phyloP scores from a whole-genome alignment of 2,329 filamentous ascomycete genomes.

The Colletotrichum sp. region DNA sequence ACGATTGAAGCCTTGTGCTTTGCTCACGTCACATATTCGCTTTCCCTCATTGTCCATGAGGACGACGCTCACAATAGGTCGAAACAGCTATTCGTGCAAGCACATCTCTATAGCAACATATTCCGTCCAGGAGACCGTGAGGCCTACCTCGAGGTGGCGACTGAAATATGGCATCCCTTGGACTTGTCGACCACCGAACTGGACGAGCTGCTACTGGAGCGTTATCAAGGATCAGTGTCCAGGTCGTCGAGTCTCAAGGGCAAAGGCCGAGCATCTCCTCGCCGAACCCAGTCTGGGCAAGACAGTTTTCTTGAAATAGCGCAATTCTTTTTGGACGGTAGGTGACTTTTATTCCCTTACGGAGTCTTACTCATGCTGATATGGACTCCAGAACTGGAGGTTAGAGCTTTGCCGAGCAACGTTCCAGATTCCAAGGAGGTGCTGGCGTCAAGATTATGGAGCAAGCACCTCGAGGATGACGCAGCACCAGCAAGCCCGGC shows the following conservation, averaged over 20 bases:
- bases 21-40: constrained; percentile 55
- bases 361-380: not conserved
- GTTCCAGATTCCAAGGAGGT: constrained; percentile 33
- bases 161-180: constrained; percentile 53
- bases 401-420: constrained; percentile 38
- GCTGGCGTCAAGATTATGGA: constrained; percentile 44
- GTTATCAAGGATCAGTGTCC: constrained; percentile 18
- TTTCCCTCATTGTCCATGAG: constrained; percentile 51
- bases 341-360: constrained; percentile 20
- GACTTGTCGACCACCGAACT: constrained; percentile 33
- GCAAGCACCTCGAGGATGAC: constrained; percentile 40
- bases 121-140: constrained; percentile 40
- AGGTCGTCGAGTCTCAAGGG: constrained; percentile 41
- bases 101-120: constrained; percentile 45
- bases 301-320: constrained; percentile 47
- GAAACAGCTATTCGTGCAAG: constrained; percentile 49
- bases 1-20: constrained; percentile 54
- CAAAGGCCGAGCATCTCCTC: constrained; percentile 38
- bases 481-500: constrained; percentile 29
- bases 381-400: constrained; percentile 49
- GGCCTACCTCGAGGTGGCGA: constrained; percentile 47
- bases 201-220: constrained; percentile 27
- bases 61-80: constrained; percentile 39
- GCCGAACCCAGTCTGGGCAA: not conserved
- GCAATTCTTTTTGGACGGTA: constrained; percentile 57